phyloP scores from a whole-genome alignment of 2,329 filamentous ascomycete species.

The Fusarium verrucosum region DNA sequence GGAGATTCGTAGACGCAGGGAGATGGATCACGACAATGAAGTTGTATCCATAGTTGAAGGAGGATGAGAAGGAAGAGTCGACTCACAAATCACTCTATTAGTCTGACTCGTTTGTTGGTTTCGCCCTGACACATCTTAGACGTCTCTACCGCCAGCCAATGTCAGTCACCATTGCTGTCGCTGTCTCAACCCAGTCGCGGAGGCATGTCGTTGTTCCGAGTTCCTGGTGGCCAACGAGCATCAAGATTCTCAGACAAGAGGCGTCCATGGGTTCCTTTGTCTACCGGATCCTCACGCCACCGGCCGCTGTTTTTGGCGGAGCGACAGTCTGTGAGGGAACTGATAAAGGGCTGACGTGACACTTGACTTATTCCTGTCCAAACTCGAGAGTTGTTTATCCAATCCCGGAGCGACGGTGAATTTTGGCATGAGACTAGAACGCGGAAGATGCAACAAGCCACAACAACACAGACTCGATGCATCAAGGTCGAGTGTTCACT shows the following conservation, averaged over 20 bases:
- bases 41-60: slow-evolving; percentile 1
- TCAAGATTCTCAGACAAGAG: slow-evolving; percentile 32
- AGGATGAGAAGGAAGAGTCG: slow-evolving; percentile 1
- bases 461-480: slow-evolving; percentile 12
- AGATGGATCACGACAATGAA: slow-evolving; percentile 9
- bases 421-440: slow-evolving; percentile 16
- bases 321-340: slow-evolving; percentile 4
- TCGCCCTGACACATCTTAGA: slow-evolving; percentile 18
- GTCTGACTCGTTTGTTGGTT: slow-evolving; percentile 14
- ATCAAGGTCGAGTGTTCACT: slow-evolving; percentile 8
- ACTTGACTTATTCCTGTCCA: slow-evolving; percentile 14
- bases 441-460: slow-evolving; percentile 21
- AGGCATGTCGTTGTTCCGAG: slow-evolving; percentile 33
- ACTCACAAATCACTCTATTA: slow-evolving; percentile 26
- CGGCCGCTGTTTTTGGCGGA: slow-evolving; percentile 18
- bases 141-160: slow-evolving; percentile 23
- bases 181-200: slow-evolving; percentile 39
- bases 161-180: slow-evolving; percentile 10
- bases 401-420: slow-evolving; percentile 19
- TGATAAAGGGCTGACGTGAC: slow-evolving; percentile 19
- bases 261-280: slow-evolving; percentile 19
- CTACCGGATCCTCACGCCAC: slow-evolving; percentile 6
- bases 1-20: slow-evolving; percentile 30
- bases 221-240: slow-evolving; percentile 21
- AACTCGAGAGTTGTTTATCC: slow-evolving; percentile 5